Evolutionary conservation across 139 green algal species (phyloP), one percentile per base, ranked within the genome.

Genomic region (Chlamydomonas sp.): DNA sequence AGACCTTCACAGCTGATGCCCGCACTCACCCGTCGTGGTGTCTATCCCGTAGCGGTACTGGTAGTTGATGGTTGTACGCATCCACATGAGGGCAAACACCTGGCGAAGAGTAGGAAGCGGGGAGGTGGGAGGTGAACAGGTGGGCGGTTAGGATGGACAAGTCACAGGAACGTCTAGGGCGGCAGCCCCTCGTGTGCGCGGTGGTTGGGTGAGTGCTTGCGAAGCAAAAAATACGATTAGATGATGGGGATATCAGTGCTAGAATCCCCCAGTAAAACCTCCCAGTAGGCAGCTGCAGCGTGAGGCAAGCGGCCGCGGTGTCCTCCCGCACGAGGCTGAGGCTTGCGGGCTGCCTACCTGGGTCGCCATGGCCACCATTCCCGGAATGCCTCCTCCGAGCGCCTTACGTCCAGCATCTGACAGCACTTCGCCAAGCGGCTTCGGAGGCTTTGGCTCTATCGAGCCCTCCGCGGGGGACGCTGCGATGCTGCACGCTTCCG

Each of bases 1-100:
- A 49, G 31, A 49, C 31, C 59, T 77, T 15, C 10, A 58, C 62
- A 4, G 49, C 18, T 79, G 63, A 84, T 84, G 49, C 31, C 69
- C 7, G 3, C 60, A 6, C 80, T 72, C 57, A 91, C 88, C 78
- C 71, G 31, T 49, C 31, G 31, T 49, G 31, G 31, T 49, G 31
- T 49, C 31, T 80, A 57, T 80, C 17, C 76, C 49, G 64, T 87
- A 92, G 20, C 92, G 86, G 86, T 97, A 97, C 87, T 98, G 96
- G 87, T 97, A 98, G 89, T 98, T 98, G 63, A 98, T 92, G 0
- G 95, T 98, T 12, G 96, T 98, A n/a, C 96, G 91, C 87, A 99
- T 90, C 96, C 96, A 98, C 96, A 98, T 98, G 10, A 98, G 88
- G 0, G 94, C 90, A 2, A 96, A 60, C 15, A 97, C 96, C 84